Percentiles rank a stretch among this genome's conserved stretches.
Conservation (phyloP, 1,284 basidiomycete genomes). For the Apiotrichum gamsii region DNA sequence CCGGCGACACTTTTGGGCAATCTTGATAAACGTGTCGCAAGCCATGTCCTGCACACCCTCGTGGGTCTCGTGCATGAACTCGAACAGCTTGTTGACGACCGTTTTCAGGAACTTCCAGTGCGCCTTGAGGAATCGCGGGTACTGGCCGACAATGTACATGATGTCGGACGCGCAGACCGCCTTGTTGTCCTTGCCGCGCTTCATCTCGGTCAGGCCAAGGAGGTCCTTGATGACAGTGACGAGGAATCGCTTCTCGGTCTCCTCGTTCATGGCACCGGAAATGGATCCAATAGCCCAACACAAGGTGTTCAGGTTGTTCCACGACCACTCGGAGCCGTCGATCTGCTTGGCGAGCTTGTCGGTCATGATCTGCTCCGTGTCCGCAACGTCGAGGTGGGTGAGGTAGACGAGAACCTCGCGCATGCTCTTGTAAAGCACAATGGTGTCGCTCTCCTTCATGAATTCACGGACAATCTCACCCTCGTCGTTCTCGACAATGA, state of each 20-base stretch:
- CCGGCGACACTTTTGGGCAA: conserved; percentile 94
- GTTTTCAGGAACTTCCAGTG: conserved; percentile 99
- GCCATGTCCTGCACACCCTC: conserved; percentile 99
- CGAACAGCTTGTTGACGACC: conserved; percentile 98
- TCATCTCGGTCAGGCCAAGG: conserved; percentile 93
- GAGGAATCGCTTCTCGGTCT: conserved; percentile 97
- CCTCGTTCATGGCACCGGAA: conserved; percentile 98
- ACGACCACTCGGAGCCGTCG: conserved; percentile 97
- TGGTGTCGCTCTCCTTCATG: conserved; percentile 98
- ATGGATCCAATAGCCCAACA: conserved; percentile 99
- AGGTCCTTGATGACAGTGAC: conserved; percentile 99
- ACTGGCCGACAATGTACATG: conserved; percentile 99
- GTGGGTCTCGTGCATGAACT: conserved; percentile 99
- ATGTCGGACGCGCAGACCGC: conserved; percentile 99
- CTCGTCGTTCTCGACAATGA: conserved; percentile 99
- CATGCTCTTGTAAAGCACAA: conserved; percentile 99
- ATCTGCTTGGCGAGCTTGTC: conserved; percentile 97
- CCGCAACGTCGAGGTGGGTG: conserved; percentile 91
- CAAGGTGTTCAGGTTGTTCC: conserved; percentile 98
- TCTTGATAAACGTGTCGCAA: conserved; percentile 99
- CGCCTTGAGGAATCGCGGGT: conserved; percentile 97
- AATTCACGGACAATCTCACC: conserved; percentile 99
- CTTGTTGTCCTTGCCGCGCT: conserved; percentile 99
- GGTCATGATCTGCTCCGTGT: conserved; percentile 94
- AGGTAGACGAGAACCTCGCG: conserved; percentile 94